Base-by-base conservation (phyloP, 257 asterid genomes). In the Ajuga chamaepitys region DNA sequence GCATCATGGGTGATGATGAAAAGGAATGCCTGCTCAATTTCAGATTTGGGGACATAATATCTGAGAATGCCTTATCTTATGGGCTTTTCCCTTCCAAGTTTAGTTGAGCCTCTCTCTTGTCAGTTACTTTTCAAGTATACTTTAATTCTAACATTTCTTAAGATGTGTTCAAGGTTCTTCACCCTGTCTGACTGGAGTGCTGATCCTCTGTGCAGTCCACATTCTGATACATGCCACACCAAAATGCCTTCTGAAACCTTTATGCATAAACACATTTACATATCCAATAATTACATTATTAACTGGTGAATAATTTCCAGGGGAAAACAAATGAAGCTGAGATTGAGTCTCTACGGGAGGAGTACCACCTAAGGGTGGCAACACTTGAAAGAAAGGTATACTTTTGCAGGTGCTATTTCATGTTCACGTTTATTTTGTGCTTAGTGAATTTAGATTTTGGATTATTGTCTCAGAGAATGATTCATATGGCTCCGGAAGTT, bases 331-430 rank as follows among this genome's bases (percentile, higher is more conserved):
- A 64, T 80, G 99, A 89, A 51, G 92, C 87, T 76, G 97, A 85
- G 81, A 63, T 76, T 76, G 99, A 94, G 70, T 80, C 95, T 74
- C 84, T 94, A 34, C 87, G 99, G 17, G 97, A 94, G 77, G 99
- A 94, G 81, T 90, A 86, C 71, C 97, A 88, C 80, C 95, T 85
- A 69, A 88, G 86, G 76, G 95, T 90, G 66, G 75, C 97, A 74
- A 70, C 88, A 68, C 95, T 94, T 74, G 99, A 94, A 80, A 86
- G 99, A 77, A 94, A 94, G 97, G 97, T 94, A 81, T 64, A 59
- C 58, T 44, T 18, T 62, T 50, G 45, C 76, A 56, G 70, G 56
- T 75, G 68, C 76, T 58, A 9, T 73, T 63, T 75, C 77, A 57
- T 75, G 62, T 70, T 50, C 57, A 34, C 26, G 68, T 54, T 16